Evolutionary conservation across 768 basidiomycete genomes (phyloP), one percentile per base, ranked within the genome.

Genomic region (Mycena albidolilacea): DNA sequence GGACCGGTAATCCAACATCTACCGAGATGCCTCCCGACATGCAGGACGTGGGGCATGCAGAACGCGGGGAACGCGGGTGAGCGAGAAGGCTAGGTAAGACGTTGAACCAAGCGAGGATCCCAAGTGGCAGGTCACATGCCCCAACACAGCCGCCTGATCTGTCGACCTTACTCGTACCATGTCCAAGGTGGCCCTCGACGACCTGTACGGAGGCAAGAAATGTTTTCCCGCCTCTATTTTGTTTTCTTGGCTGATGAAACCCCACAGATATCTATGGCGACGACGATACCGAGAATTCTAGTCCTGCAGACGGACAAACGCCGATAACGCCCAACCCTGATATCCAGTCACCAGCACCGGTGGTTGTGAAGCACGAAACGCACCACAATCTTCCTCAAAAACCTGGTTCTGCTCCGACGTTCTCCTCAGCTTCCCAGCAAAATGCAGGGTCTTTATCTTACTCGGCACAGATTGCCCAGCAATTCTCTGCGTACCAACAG

Each of bases 381-480:
- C 67, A 62, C 52, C 75, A 73, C 60, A 66, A 52, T 12, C 75
- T 76, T 46, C 75, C 75, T 21, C 46, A 65, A 44, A 76, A 76
- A 38, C 75, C 75, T 64, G 66, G 39, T 9, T 67, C 74, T 19
- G 30, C 50, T 21, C 46, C 70, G 17, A 65, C 57, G 75, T 79
- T 68, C 61, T 75, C 71, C 58, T 79, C 58, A 21, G 73, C 64
- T 46, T 68, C 70, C 48, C 70, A 70, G 39, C 80, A 68, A 61
- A 75, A 76, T 44, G 64, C 70, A 7, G 63, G 50, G 71, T 80
- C 84, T 14, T 64, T 90, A 72, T 92, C 87, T 9, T 91, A 90
- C 79, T 92, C 88, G 46, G 91, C 88, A 5, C 91, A 90, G 81
- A 88, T 90, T 61, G 91, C 90, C 17, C 90, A 89, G 74, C 91